Base-by-base conservation (phyloP, 257 asterid species). In the Primulina huaijiensis region DNA sequence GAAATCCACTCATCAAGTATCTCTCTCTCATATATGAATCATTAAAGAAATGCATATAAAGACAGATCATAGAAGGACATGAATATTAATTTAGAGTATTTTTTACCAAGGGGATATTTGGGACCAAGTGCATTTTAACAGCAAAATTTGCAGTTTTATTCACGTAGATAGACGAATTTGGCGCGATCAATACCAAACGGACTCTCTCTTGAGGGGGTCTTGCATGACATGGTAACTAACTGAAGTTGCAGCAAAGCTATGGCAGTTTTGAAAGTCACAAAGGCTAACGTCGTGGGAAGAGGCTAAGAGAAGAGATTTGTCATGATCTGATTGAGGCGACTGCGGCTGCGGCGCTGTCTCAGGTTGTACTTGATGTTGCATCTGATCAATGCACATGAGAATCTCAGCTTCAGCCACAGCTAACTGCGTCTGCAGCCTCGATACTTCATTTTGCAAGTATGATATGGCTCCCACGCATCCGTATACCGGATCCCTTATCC, bases 391-490 rank as follows among this genome's bases (percentile, higher is more conserved):
- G 79, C 97, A 87, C 7, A 89, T 5, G 8, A 50, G 72, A 17
- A 91, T 86, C 86, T 92, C 97, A 2, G 96, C 88, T 71, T 89
- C 92, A 66, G 97, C 96, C 71, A 86, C 89, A 0, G 93, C 95
- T 19, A 92, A 57, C 67, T 92, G 93, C 93, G 87, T 86, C 80
- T 92, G 96, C 34, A 92, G 80, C 85, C 88, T 95, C 0, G 92
- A 82, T 0, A 92, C 95, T 77, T 92, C 96, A 58, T 84, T 87
- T 79, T 92, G 97, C 76, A 92, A 64, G 67, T 77, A 89, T 14
- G 96, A 87, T 14, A 92, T 87, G 3, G 95, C 96, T 7, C 97
- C 97, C 0, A 89, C 97, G 74, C 97, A 92, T 2, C 97, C 97
- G 25, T 92, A 87, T 0, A 89, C 96, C 0, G 97, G 97, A 58